These are phyloP conservation scores for Gymnopus androsaceus DNA, from an alignment of 1,284 basidiomycete genomes.

Conservation along the genomic window DNA sequence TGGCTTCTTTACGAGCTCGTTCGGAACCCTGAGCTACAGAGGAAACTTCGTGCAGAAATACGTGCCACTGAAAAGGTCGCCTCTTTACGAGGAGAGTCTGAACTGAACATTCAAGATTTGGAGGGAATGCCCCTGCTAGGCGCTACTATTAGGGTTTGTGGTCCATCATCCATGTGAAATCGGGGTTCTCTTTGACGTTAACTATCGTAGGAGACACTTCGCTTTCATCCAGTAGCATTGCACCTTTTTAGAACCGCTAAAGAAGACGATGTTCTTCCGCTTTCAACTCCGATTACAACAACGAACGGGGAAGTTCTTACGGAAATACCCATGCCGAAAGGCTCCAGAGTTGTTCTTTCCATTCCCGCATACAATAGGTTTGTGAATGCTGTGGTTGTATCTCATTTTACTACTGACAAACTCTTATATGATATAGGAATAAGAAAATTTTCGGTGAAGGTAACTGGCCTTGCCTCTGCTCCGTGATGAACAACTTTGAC, in stretches of 20 bases:
- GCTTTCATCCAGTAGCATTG: conserved; percentile 37
- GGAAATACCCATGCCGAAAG: conserved; percentile 38
- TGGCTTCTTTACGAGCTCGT: conserved; percentile 36
- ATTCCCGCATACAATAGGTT: conserved; percentile 35
- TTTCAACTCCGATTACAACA: conserved; percentile 35
- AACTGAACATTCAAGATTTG: conserved; percentile 21
- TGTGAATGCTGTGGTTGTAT: conserved; percentile 7
- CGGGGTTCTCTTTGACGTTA: conserved; percentile 21
- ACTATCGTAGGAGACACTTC: conserved; percentile 36
- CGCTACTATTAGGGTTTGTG: conserved; percentile 32
- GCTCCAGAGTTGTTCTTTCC: conserved; percentile 35
- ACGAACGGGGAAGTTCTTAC: conserved; percentile 34
- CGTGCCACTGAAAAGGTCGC: not conserved
- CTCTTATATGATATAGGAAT: conserved; percentile 22
- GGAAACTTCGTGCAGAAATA: conserved; percentile 22
- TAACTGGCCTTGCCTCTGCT: not conserved
- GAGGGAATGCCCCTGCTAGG: conserved; percentile 22
- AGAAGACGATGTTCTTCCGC: conserved; percentile 44
- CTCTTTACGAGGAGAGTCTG: conserved; percentile 8
- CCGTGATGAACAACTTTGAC: not conserved
- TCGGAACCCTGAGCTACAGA: conserved; percentile 20
- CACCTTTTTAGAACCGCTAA: conserved; percentile 31
- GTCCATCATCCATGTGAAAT: conserved; percentile 36
- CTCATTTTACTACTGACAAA: not conserved
- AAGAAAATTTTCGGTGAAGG: conserved; percentile 34